Evolutionary conservation across 371 early-diverging fungal species (phyloP).

Genomic region (Encephalitozoon intestinalis): DNA sequence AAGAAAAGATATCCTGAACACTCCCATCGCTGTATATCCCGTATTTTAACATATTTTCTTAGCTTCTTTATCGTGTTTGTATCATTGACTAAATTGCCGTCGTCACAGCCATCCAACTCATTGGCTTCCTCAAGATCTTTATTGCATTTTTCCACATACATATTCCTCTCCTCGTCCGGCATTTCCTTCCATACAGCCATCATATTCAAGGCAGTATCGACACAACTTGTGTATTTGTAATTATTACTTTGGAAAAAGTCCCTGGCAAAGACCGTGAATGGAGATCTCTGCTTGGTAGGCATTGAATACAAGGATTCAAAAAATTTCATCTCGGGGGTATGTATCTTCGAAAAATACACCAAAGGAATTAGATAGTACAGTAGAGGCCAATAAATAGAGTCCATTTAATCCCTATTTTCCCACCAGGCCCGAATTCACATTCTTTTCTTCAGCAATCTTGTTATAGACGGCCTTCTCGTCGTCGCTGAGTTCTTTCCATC

Average conservation of each 20-base stretch:
- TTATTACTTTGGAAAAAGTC: background rate
- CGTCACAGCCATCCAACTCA: background rate
- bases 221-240: background rate
- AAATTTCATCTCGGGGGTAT: background rate
- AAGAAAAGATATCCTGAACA: background rate
- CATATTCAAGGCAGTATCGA: background rate
- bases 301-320: background rate
- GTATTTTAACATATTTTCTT: background rate
- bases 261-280: background rate
- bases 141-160: conserved; percentile 37
- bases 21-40: background rate
- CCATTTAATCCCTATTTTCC: background rate
- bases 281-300: background rate
- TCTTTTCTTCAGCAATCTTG: conserved; percentile 33
- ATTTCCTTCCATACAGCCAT: conserved; percentile 44
- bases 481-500: conserved; percentile 45
- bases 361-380: conserved; percentile 36
- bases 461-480: conserved; percentile 48
- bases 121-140: background rate
- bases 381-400: conserved; percentile 34
- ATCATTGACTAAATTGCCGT: background rate
- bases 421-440: background rate
- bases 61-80: background rate
- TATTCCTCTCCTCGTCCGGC: conserved; percentile 29
- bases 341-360: background rate